These are phyloP conservation scores for Ascochyta rabiei DNA, from an alignment of 2,329 filamentous ascomycete species.

Conservation along the genomic window DNA sequence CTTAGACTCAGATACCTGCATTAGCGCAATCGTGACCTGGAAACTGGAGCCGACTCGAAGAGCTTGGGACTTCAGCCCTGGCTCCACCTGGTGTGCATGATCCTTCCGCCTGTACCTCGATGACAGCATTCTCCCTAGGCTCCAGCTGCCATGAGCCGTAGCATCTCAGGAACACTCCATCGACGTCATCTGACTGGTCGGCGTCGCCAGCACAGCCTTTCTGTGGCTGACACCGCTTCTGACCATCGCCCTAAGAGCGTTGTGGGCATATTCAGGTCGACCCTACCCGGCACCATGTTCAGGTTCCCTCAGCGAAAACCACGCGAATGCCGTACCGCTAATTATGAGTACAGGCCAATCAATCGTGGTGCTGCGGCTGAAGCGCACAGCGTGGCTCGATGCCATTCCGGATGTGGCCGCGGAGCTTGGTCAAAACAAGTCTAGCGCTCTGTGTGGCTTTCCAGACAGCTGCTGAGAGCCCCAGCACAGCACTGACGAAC, in stretches of 20 bases:
- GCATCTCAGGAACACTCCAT: constrained; percentile 29
- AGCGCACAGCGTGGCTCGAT: constrained; percentile 20
- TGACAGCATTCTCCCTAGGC: constrained; percentile 37
- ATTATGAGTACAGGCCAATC: constrained; percentile 41
- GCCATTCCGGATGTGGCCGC: constrained; percentile 37
- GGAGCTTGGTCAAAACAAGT: constrained; percentile 21
- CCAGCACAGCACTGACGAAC: constrained; percentile 34
- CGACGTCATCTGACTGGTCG: constrained; percentile 43
- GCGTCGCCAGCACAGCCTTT: constrained; percentile 42
- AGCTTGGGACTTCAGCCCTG: constrained; percentile 39
- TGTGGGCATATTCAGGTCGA: constrained; percentile 32
- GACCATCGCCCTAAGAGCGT: constrained; percentile 32
- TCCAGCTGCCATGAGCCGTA: constrained; percentile 41
- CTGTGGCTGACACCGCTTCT: constrained; percentile 43
- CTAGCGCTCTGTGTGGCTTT: constrained; percentile 31
- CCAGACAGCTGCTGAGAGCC: constrained; percentile 35
- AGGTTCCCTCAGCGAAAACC: constrained; percentile 37
- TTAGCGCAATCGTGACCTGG: constrained; percentile 41
- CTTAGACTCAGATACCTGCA: constrained; percentile 42
- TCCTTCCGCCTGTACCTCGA: constrained; percentile 36
- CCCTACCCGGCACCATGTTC: constrained; percentile 30
- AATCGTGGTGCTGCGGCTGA: constrained; percentile 25
- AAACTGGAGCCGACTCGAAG: constrained; percentile 23
- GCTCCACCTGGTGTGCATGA: constrained; percentile 41
- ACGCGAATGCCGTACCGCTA: constrained; percentile 43